Base-by-base conservation (phyloP, 345 rosid species). In the Acer yangbiense region DNA sequence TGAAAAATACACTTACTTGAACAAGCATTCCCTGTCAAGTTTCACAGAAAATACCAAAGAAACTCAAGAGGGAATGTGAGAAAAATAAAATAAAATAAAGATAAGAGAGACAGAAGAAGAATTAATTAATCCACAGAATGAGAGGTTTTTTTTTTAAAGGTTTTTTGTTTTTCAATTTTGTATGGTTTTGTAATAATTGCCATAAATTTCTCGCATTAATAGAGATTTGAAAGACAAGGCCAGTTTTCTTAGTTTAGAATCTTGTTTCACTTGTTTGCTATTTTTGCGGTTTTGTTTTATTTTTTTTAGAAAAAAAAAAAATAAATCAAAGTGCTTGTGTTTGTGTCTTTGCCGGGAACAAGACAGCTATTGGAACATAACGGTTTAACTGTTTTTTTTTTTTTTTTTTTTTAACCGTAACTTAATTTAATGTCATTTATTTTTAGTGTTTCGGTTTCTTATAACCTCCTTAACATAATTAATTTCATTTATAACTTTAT, bases 11-110 rank as follows among this genome's bases (percentile, higher is more conserved):
- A 35, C 39, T 35, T 35, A 35, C 39, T 35, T 35, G 39, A 35
- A 35, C 39, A 35, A 35, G 68, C 86, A 82, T 85, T 79, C 86
- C 88, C 86, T 76, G 48, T 76, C 75, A 63, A 87, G 87, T 81
- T 85, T 76, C 85, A 48, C 39, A 67, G 21, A 63, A 70, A 71
- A 23, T 9, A n/a, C 16, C 62, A 64, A 77, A 75, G 82, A 82
- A 83, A 78, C 80, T 79, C 43, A 73, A 70, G 35, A 75, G 81
- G 82, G 75, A 80, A 80, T 74, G 87, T 35, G 73, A 71, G 11
- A 29, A 18, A 70, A 55, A 76, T 21, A 27, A 21, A 55, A 76
- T 21, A 27, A 21, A 23, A 50, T 35, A 63, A 60, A 61, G 62
- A 60, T 27, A 29, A 41, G 54, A 41, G 66, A 66, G 29, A 76